Base-by-base conservation (phyloP, 2,329 filamentous ascomycete genomes). In the Scopulariopsis brevicaulis region DNA sequence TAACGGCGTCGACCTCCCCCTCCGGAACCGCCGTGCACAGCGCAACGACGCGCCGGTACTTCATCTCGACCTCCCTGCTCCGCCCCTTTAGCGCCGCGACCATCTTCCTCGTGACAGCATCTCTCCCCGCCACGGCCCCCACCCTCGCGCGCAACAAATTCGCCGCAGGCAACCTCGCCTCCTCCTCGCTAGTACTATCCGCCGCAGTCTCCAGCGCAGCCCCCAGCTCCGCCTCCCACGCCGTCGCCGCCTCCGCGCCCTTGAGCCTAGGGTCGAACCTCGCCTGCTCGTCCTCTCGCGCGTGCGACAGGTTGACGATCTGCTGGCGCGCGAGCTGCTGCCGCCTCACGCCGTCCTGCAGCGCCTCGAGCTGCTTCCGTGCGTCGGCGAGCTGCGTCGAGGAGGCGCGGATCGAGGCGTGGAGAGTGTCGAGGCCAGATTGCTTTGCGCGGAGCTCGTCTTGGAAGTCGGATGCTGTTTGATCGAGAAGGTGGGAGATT, bases 11-110 rank as follows among this genome's bases (percentile, higher is more conserved):
- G 15, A 97, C 88, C 59, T 90, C 82, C 10, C 80, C 78, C 61
- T 95, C 90, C 1, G 83, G 80, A 37, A 92, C 88, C 10, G 84
- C 85, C 0, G 91, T 96, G 68, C 93, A 96, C 14, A 96, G 75
- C 57, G 87, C 85, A 25, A 99, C 90, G 34, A 97, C 89, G 63
- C 87, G 88, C 28, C 91, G 82, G 69, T 96, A 96, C 71, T 94
- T 90, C 63, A 87, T 78, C 66, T 96, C 93, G 3, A 96, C 78
- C 57, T 96, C 91, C 4, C 85, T 86, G 64, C 90, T 93, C 60
- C 89, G 85, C 34, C 86, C 85, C 68, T 90, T 86, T 10, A 99
- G 79, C 6, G 81, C 81, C 20, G 81, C 79, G 1, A 90, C 85
- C 64, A 87, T 83, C 55, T 83, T 81, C 57, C 82, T 76, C 14